Evolutionary conservation across 2,329 filamentous ascomycete species (phyloP), one percentile per base, ranked within the genome.

Genomic region (Arthroderma sp.): DNA sequence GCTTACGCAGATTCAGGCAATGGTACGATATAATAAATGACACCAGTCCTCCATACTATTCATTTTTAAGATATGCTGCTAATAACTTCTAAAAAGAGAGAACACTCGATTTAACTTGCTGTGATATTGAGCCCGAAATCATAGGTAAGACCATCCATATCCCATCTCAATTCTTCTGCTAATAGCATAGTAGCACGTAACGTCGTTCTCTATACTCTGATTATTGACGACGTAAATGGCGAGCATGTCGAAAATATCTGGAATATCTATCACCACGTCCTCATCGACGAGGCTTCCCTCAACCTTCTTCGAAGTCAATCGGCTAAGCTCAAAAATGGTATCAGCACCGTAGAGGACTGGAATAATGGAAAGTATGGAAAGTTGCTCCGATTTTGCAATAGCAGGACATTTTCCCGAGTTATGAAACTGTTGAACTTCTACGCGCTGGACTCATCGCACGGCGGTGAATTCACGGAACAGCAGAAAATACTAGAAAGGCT

Each of bases 201-300:
- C 53, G 55, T 72, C 29, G 49, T 79, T 2, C 57, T 78, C 0
- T 60, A 77, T 30, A 70, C 69, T 0, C 55, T 78, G 2, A 56
- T 79, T 34, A 41, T 72, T 5, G 71, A 74, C n/a, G 53, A 61
- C 29, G 46, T 55, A 5, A 46, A 58, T 0, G 50, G 49, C 22
- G 36, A 56, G 28, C 47, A 53, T 8, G 42, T 48, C 1, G 55
- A 63, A 1, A 43, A 52, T 5, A 57, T 72, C 3, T 79, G 74
- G 74, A 66, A 73, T 46, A 58, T 74, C 32, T 80, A 75, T 57
- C 77, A 77, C 55, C 65, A 78, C 50, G 52, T 73, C 3, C 67
- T 64, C 33, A 48, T 80, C 4, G 63, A 68, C 40, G 49, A 60
- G 0, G 38, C 56, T 2, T 61, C 68, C 2, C 50, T 66, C 0